A percentile compares a stretch with the other conserved stretches of the same genome.
phyloP scores from a whole-genome alignment of 176 grass and related monocot genomes.

The Oryza brachyantha region DNA sequence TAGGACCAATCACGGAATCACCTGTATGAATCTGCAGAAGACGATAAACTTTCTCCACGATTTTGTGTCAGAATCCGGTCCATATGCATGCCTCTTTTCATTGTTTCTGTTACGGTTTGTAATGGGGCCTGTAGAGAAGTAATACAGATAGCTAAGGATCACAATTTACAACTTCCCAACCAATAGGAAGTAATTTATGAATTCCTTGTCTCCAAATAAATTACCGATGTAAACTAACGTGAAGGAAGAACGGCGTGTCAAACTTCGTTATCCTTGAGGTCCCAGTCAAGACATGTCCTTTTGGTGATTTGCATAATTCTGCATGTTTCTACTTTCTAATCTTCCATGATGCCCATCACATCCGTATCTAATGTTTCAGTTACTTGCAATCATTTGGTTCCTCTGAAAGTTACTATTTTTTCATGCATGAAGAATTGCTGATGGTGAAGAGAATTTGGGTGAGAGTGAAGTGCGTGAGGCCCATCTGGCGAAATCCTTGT shows the following conservation, averaged over 20 bases:
- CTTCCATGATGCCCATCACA: background rate
- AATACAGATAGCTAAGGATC: background rate
- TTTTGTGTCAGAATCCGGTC: background rate
- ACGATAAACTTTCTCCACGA: background rate
- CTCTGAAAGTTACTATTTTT: background rate
- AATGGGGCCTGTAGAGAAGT: background rate
- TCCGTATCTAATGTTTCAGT: background rate
- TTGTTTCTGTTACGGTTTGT: background rate
- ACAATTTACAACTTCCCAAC: background rate
- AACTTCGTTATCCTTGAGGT: background rate
- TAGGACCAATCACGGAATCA: too few species aligned
- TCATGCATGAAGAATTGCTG: conserved; percentile 62
- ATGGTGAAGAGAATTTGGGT: conserved; percentile 95
- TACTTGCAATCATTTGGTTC: background rate
- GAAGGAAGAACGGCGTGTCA: background rate
- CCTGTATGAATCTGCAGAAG: background rate
- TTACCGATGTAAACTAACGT: background rate
- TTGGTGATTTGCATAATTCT: background rate
- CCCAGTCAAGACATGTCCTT: background rate
- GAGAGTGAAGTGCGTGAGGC: conserved; percentile 99
- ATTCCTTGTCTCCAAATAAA: background rate
- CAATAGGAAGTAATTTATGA: background rate
- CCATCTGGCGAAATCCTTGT: conserved; percentile 84
- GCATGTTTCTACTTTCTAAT: background rate
- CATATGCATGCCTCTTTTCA: background rate